phyloP scores from a whole-genome alignment of 495 filamentous ascomycete genomes.

The Tuber borchii region DNA sequence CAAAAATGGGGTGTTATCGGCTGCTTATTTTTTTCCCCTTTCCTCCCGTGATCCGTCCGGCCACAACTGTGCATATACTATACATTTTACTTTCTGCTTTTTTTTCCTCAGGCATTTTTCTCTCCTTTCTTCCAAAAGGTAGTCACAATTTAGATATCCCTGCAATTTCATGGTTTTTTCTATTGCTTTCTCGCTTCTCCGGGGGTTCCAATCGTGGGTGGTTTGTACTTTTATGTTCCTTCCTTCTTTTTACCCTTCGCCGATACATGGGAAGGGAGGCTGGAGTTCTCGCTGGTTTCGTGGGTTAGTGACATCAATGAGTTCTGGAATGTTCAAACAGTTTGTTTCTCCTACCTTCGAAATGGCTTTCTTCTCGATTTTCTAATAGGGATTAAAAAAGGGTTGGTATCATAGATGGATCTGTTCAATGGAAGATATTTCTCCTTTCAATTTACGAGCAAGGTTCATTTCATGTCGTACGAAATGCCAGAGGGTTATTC shows the following conservation, averaged over 20 bases:
- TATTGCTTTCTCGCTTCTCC: neutral
- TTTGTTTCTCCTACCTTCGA: neutral
- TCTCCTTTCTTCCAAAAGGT: neutral
- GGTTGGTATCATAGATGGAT: neutral
- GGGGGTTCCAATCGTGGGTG: neutral
- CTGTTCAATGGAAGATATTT: neutral
- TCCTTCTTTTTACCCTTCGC: neutral
- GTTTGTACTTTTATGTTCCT: neutral
- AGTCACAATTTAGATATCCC: neutral
- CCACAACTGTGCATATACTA: neutral
- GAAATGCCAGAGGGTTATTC: neutral
- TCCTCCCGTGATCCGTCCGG: neutral
- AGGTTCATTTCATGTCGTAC: neutral
- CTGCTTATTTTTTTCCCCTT: neutral
- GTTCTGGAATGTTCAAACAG: neutral
- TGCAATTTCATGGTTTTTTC: neutral
- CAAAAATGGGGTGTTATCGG: neutral
- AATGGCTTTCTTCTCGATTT: neutral
- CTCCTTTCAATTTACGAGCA: neutral
- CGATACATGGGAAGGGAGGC: neutral
- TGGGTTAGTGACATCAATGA: conserved; percentile 1
- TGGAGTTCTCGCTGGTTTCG: neutral
- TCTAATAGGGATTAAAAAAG: neutral
- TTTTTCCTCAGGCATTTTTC: neutral
- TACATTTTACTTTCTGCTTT: conserved; percentile 1